Percentiles rank a stretch among this genome's conserved stretches.
phyloP scores from a whole-genome alignment of 441 rosid genomes.

The Jatropha multifida region DNA sequence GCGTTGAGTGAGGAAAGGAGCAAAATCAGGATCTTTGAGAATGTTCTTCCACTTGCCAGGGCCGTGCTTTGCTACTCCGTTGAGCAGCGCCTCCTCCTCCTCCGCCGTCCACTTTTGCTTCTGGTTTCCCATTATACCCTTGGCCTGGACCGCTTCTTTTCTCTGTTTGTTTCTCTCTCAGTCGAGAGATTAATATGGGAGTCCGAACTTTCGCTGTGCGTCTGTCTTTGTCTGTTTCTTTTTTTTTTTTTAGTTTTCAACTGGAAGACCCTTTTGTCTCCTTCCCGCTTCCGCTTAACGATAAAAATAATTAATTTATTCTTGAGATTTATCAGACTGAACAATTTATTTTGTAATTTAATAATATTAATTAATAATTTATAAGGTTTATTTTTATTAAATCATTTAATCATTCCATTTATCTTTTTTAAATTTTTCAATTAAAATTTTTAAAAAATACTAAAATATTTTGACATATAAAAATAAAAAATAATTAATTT shows the following conservation, averaged over 20 bases:
- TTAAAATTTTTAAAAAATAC: too few relatives aligned
- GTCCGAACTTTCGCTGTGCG: too few relatives aligned
- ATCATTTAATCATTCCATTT: too few relatives aligned
- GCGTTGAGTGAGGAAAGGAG: slow-evolving; percentile 61
- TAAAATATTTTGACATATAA: too few relatives aligned
- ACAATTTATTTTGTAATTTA: too few relatives aligned
- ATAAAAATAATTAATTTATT: too few relatives aligned
- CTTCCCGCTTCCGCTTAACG: background rate
- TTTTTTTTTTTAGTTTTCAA: background rate
- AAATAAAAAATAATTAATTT: too few relatives aligned
- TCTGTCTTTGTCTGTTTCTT: background rate
- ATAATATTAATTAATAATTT: too few relatives aligned
- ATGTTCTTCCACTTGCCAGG: slow-evolving; percentile 92
- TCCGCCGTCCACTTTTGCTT: slow-evolving; percentile 82
- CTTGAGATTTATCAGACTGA: too few relatives aligned
- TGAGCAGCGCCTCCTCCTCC: slow-evolving; percentile 81
- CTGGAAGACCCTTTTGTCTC: background rate
- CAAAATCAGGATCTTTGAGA: slow-evolving; percentile 75
- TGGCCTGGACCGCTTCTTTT: background rate
- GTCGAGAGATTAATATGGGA: background rate
- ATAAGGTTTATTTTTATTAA: too few relatives aligned
- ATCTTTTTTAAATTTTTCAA: too few relatives aligned
- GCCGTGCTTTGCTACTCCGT: slow-evolving; percentile 78
- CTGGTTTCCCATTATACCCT: slow-evolving; percentile 73
- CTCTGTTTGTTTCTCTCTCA: background rate